Conservation (phyloP, 2,329 filamentous ascomycete species). For the Phoma sp. region DNA sequence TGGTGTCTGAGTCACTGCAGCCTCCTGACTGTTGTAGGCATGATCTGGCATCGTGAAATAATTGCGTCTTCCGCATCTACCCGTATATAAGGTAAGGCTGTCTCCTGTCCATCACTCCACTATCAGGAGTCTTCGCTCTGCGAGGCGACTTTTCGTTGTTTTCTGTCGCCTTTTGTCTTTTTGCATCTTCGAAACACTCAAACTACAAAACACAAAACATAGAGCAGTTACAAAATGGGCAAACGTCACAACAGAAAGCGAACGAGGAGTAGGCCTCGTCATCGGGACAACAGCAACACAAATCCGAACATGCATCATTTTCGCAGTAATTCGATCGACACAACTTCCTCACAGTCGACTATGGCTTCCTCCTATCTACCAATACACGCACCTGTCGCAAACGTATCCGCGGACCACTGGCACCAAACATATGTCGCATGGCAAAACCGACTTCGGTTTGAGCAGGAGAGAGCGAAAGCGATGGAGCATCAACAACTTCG, state of each 20-base stretch:
- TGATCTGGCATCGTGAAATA: constrained; percentile 28
- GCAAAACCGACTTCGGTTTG: constrained; percentile 42
- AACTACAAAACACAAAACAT: constrained; percentile 1
- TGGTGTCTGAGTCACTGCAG: constrained; percentile 47
- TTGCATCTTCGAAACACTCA: constrained; percentile 13
- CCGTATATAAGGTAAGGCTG: constrained; percentile 37
- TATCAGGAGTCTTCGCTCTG: constrained; percentile 38
- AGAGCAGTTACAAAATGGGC: constrained; percentile 34
- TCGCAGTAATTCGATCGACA: constrained; percentile 41
- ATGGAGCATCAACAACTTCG: constrained; percentile 48
- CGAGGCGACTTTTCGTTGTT: constrained; percentile 36
- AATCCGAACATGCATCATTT: constrained; percentile 34
- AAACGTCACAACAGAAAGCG: constrained; percentile 54
- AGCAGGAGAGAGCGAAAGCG: constrained; percentile 37
- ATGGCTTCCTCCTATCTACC: constrained; percentile 32
- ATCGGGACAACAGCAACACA: constrained; percentile 40
- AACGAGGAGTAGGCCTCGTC: constrained; percentile 51
- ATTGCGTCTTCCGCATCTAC: constrained; percentile 16
- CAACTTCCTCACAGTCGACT: constrained; percentile 33
- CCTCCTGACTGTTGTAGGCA: constrained; percentile 34
- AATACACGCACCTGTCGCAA: constrained; percentile 23
- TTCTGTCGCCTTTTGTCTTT: constrained; percentile 5
- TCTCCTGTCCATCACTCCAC: constrained; percentile 18
- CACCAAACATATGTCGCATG: constrained; percentile 47
- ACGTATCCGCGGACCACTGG: constrained; percentile 39